phyloP scores from a whole-genome alignment of 2,329 filamentous ascomycete genomes.

The Colletotrichum cereale region DNA sequence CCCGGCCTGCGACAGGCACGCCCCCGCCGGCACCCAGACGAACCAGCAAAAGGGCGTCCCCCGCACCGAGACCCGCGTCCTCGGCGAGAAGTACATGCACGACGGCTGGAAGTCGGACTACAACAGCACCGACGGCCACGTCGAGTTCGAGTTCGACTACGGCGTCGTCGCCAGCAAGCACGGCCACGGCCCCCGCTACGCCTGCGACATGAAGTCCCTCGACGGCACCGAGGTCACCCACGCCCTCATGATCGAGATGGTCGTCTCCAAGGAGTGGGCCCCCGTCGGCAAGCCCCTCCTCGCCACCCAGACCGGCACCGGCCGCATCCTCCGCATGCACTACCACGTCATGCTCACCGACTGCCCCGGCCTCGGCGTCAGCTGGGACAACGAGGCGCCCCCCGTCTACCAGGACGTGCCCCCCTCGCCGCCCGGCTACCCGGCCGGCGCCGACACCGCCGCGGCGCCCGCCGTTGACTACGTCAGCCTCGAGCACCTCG shows the following conservation, averaged over 20 bases:
- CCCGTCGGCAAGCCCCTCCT: conserved; percentile 76
- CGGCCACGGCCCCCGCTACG: conserved; percentile 69
- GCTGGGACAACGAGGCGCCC: conserved; percentile 96
- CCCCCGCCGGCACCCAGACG: conserved; percentile 60
- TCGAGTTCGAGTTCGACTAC: conserved; percentile 88
- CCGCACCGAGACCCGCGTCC: conserved; percentile 80
- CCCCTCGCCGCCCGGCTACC: conserved; percentile 82
- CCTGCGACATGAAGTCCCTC: conserved; percentile 81
- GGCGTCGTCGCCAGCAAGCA: conserved; percentile 52
- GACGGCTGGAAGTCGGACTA: conserved; percentile 88
- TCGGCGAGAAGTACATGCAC: conserved; percentile 86
- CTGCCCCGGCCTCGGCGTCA: conserved; percentile 87
- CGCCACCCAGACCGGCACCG: conserved; percentile 88
- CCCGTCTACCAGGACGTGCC: conserved; percentile 96
- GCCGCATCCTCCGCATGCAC: conserved; percentile 91
- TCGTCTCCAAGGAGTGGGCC: conserved; percentile 91
- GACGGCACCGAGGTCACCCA: conserved; percentile 86
- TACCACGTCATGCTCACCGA: conserved; percentile 88
- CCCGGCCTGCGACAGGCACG: conserved; percentile 83
- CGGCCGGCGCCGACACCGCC: conserved; percentile 47
- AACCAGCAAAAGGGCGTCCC: conserved; percentile 72
- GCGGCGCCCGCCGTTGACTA: conserved; percentile 54
- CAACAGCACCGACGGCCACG: conserved; percentile 65
- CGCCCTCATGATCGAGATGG: conserved; percentile 90
- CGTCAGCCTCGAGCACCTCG: conserved; percentile 55